Base-by-base conservation (phyloP, 2,329 filamentous ascomycete genomes). In the Alternaria ventricosa region DNA sequence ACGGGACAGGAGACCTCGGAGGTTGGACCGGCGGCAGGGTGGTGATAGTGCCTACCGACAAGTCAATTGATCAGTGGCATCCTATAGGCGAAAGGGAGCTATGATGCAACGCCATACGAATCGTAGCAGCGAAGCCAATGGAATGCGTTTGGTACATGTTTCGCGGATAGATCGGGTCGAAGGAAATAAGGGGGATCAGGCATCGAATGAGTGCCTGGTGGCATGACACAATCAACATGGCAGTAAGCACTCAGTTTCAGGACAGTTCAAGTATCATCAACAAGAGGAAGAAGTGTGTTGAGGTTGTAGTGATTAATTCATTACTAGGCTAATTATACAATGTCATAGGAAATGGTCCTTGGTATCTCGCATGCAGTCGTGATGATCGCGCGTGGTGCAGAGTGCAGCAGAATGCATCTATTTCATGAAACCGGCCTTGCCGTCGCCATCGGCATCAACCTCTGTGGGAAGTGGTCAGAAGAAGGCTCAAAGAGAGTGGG, bases 371-470 rank as follows among this genome's bases (percentile, higher is more conserved):
- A 46, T 63, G 18, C 58, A 43, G 13, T 51, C 23, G 28, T 57
- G 25, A n/a, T 58, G 47, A 44, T 58, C 33, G 53, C 33, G 33
- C n/a, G 71, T 75, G 54, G 53, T 64, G 12, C 41, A 81, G 13
- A 25, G 13, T 76, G 57, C 68, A 67, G 12, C 41, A 81, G 13
- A 18, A 15, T 76, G 57, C 70, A 67, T 68, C 69, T 83, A 87
- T 55, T 83, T 76, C 83, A 87, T 85, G 66, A 88, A 87, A 3
- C 86, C 86, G 27, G 79, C 77, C 81, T 87, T 86, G 61, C 87
- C 87, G 75, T 89, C 86, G 43, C 83, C 79, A 66, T 87, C 81
- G 27, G 86, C 65, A 70, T 88, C 86, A 44, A 79, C 66, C 61
- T 71, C 61, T 63, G 45, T 27, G 15, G n/a, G 5, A n/a, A 7